Percentiles rank a stretch among this genome's conserved stretches.
phyloP scores from a whole-genome alignment of 176 grass and related monocot genomes.

The Stipa capillata region DNA sequence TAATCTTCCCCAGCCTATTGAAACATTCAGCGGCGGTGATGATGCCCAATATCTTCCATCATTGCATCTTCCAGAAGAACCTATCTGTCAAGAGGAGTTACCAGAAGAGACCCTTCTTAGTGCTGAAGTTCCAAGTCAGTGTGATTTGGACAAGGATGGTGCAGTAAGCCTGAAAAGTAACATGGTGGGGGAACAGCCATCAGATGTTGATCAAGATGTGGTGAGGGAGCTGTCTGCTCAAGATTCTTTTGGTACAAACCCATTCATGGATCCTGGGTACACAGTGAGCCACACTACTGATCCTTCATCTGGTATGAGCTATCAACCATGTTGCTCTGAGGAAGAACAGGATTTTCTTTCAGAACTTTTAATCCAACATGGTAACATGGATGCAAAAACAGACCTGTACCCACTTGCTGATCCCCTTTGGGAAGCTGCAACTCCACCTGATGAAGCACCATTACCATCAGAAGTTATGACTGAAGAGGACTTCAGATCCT shows the following conservation, averaged over 20 bases:
- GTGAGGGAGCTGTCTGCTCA: conserved; percentile 10
- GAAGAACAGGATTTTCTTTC: conserved; percentile 46
- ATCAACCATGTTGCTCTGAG: conserved; percentile 29
- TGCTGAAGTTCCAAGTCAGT: conserved; percentile 11
- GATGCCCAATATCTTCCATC: conserved; percentile 11
- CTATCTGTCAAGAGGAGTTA: conserved; percentile 25
- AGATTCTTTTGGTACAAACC: conserved; percentile 40
- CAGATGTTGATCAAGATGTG: conserved; percentile 18
- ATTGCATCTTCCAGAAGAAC: conserved; percentile 4
- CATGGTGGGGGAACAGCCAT: conserved; percentile 5
- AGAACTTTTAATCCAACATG: conserved; percentile 35
- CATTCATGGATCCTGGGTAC: conserved; percentile 34
- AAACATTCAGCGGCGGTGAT: conserved; percentile 11
- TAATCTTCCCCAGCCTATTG: conserved; percentile 3
- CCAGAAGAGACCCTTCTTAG: conserved; percentile 12
- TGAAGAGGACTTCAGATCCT: conserved; percentile 48
- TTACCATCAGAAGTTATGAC: conserved; percentile 41
- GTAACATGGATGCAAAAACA: conserved; percentile 18
- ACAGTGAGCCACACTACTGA: conserved; percentile 6
- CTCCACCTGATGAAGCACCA: conserved; percentile 45
- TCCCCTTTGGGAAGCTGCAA: conserved; percentile 64
- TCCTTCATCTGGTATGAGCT: not conserved
- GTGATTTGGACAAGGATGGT: conserved; percentile 20
- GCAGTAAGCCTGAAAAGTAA: conserved; percentile 14
- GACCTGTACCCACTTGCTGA: conserved; percentile 24